A percentile compares a stretch with the other conserved stretches of the same genome.
Conservation (phyloP, 345 rosid genomes). For the Cochlearia excelsa region DNA sequence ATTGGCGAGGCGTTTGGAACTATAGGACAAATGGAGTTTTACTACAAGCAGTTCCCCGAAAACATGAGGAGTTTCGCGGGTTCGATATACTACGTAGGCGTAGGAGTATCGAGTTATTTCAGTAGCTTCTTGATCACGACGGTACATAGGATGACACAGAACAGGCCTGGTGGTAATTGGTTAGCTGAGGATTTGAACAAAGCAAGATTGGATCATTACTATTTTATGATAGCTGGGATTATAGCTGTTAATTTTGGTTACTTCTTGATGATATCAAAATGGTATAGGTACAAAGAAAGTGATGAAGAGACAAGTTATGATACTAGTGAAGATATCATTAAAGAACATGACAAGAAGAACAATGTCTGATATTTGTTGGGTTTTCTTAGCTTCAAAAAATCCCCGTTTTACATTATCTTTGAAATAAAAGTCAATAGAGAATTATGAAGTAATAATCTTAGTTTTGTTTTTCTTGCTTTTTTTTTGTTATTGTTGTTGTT, state of each 20-base stretch:
- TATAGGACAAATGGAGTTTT: slow-evolving; percentile 43
- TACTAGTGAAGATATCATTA: slow-evolving; percentile 21
- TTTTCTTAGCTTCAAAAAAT: slow-evolving; percentile 4
- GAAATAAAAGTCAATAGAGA: slow-evolving; percentile 9
- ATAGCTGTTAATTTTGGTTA: slow-evolving; percentile 33
- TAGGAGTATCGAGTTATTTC: slow-evolving; percentile 38
- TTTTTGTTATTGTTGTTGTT: not conserved
- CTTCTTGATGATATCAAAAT: slow-evolving; percentile 35
- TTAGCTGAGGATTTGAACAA: slow-evolving; percentile 43
- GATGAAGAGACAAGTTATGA: slow-evolving; percentile 19
- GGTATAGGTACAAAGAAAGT: slow-evolving; percentile 44
- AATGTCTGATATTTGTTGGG: slow-evolving; percentile 13
- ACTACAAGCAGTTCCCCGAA: slow-evolving; percentile 57
- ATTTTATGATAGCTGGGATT: slow-evolving; percentile 41
- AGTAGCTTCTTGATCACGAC: slow-evolving; percentile 38
- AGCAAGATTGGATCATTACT: slow-evolving; percentile 45
- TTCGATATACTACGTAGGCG: slow-evolving; percentile 31
- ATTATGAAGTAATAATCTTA: slow-evolving; percentile 21
- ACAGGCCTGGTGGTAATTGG: slow-evolving; percentile 33
- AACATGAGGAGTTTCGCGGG: slow-evolving; percentile 53
- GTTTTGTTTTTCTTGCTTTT: slow-evolving; percentile 7
- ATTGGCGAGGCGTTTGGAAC: slow-evolving; percentile 46
- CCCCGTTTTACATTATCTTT: not conserved
- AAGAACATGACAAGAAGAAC: slow-evolving; percentile 31
- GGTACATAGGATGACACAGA: slow-evolving; percentile 33